phyloP scores from a whole-genome alignment of 495 filamentous ascomycete species.

The Penicillium soppii region DNA sequence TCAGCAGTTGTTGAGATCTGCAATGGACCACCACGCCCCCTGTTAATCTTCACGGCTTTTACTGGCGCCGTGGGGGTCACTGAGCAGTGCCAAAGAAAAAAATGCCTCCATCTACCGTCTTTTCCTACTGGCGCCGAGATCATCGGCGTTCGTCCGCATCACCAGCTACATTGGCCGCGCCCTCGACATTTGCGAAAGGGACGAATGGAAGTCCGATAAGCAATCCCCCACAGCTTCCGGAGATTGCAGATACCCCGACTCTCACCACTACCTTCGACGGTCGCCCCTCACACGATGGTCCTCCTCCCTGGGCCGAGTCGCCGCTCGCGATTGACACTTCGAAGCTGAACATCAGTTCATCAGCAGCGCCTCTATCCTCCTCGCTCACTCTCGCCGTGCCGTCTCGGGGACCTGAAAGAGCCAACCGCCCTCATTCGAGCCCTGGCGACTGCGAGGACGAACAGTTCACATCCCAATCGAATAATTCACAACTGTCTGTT shows the following conservation, averaged over 20 bases:
- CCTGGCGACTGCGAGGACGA: conserved; percentile 31
- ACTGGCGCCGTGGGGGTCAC: conserved; percentile 9
- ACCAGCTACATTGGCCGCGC: conserved; percentile 28
- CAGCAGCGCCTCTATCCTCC: conserved; percentile 32
- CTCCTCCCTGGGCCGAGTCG: conserved; percentile 20
- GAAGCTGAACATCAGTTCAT: conserved; percentile 24
- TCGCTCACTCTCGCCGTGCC: conserved; percentile 30
- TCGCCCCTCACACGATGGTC: conserved; percentile 14
- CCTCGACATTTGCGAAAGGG: conserved; percentile 21
- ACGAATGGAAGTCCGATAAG: conserved; percentile 21
- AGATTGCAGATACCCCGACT: conserved; percentile 30
- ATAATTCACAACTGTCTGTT: conserved; percentile 29
- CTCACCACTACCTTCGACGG: conserved; percentile 24
- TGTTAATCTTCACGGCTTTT: conserved; percentile 4
- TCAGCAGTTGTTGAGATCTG: conserved; percentile 13
- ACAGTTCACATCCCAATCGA: conserved; percentile 25
- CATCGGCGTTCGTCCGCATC: conserved; percentile 42
- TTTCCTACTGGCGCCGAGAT: conserved; percentile 51
- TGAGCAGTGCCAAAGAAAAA: conserved; percentile 12
- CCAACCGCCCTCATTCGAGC: conserved; percentile 35
- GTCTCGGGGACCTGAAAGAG: conserved; percentile 26
- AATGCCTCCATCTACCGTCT: conserved; percentile 47
- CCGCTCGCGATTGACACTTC: conserved; percentile 23
- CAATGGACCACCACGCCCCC: conserved; percentile 20
- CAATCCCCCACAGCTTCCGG: conserved; percentile 35